Evolutionary conservation across 2,329 filamentous ascomycete species (phyloP).

Genomic region (Lasiodiplodia sp.): DNA sequence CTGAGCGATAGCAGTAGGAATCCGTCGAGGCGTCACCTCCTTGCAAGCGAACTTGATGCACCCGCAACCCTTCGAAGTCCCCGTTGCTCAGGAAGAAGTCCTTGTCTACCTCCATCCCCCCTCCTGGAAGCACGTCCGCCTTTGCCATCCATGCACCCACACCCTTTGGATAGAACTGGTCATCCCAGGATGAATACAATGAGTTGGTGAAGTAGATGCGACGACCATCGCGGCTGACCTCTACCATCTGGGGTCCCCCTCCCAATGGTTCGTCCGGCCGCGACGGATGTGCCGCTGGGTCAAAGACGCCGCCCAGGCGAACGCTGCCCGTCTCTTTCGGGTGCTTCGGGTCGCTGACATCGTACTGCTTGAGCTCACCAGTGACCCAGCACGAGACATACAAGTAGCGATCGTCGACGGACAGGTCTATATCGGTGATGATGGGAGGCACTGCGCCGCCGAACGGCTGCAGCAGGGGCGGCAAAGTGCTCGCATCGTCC

Average conservation of each 20-base stretch:
- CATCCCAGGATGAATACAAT: conserved; percentile 3
- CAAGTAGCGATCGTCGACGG: neutral
- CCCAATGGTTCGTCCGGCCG: neutral
- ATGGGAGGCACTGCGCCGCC: conserved; percentile 5
- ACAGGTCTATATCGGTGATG: conserved; percentile 7
- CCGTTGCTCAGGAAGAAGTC: neutral
- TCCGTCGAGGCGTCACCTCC: conserved; percentile 10
- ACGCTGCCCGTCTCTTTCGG: neutral
- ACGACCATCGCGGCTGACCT: conserved; percentile 3
- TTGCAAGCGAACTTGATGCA: conserved; percentile 2
- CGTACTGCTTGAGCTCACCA: conserved; percentile 9
- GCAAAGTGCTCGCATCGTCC: neutral
- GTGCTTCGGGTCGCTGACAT: neutral
- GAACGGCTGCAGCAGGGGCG: conserved; percentile 8
- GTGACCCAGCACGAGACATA: conserved; percentile 4
- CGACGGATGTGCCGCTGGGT: neutral
- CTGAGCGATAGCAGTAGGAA: conserved; percentile 7
- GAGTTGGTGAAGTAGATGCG: conserved; percentile 9
- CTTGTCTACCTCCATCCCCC: neutral
- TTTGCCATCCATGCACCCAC: conserved; percentile 6
- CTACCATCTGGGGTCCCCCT: conserved; percentile 8
- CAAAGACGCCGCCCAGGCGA: neutral
- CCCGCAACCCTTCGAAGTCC: conserved; percentile 9
- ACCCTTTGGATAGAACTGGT: neutral
- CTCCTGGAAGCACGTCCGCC: conserved; percentile 2